phyloP scores from a whole-genome alignment of 495 filamentous ascomycete genomes.

The Oleoguttula mirabilis region DNA sequence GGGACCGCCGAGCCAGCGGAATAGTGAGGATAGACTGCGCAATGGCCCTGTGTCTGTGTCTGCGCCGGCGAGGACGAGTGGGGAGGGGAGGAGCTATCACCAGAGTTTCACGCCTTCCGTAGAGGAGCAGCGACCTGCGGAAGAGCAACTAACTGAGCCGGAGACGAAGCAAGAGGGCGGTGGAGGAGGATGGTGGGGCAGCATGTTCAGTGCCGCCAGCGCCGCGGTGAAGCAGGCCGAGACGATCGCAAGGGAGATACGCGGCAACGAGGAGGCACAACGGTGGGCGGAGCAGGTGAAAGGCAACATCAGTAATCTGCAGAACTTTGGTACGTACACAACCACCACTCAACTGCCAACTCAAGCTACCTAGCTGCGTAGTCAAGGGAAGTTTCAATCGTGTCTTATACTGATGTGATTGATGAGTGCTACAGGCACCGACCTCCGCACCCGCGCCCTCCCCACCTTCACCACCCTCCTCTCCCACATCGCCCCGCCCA shows the following conservation, averaged over 20 bases:
- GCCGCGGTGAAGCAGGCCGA: conserved; percentile 93
- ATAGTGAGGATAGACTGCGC: conserved; percentile 45
- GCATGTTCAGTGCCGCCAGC: conserved; percentile 52
- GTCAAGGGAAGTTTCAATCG: background rate
- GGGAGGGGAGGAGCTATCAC: conserved; percentile 61
- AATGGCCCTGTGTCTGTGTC: conserved; percentile 7
- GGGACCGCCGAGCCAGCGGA: conserved; percentile 29
- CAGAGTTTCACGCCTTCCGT: conserved; percentile 36
- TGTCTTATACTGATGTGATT: background rate
- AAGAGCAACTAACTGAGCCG: conserved; percentile 37
- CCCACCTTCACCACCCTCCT: conserved; percentile 92
- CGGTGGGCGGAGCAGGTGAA: conserved; percentile 91
- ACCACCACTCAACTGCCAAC: too few species aligned
- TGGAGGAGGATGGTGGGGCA: conserved; percentile 85
- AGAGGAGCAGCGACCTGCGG: conserved; percentile 22
- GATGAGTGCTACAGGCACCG: conserved; percentile 51
- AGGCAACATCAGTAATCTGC: conserved; percentile 75
- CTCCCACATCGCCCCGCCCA: conserved; percentile 88
- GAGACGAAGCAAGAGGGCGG: conserved; percentile 39
- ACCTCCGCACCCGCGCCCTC: conserved; percentile 75
- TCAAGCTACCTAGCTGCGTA: too few species aligned
- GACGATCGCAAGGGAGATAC: conserved; percentile 83
- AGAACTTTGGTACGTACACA: conserved; percentile 65
- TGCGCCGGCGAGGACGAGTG: conserved; percentile 46
- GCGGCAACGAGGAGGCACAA: conserved; percentile 91